A percentile compares a stretch with the other conserved stretches of the same genome.
phyloP scores from a whole-genome alignment of 2,329 filamentous ascomycete species.

The Cryoendolithus antarcticus region DNA sequence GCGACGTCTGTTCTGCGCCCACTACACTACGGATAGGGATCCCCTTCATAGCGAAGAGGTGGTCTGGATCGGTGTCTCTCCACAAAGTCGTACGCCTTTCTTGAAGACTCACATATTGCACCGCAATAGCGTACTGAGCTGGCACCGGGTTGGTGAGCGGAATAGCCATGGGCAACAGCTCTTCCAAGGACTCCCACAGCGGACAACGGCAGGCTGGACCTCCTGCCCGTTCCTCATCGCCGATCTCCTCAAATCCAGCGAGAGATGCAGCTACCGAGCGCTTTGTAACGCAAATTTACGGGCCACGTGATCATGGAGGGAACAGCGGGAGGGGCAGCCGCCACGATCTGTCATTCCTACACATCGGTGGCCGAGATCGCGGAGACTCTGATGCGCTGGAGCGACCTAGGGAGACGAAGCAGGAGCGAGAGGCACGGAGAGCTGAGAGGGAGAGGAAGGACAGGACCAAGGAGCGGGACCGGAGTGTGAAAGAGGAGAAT shows the following conservation, averaged over 20 bases:
- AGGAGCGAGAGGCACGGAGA: slow-evolving; percentile 77
- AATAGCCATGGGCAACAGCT: slow-evolving; percentile 34
- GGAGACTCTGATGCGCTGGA: slow-evolving; percentile 31
- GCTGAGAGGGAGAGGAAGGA: slow-evolving; percentile 67
- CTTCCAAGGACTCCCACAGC: slow-evolving; percentile 31
- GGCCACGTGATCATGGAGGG: slow-evolving; percentile 29
- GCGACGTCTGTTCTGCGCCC: too few species aligned
- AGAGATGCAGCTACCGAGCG: slow-evolving; percentile 13
- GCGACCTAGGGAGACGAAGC: slow-evolving; percentile 70
- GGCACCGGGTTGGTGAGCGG: too few species aligned
- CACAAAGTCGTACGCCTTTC: too few species aligned
- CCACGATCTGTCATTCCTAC: slow-evolving; percentile 46
- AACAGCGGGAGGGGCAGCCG: slow-evolving; percentile 36
- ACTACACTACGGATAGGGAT: too few species aligned
- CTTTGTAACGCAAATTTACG: slow-evolving; percentile 28
- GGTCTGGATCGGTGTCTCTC: too few species aligned
- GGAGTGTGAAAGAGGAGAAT: slow-evolving; percentile 81
- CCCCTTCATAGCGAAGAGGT: too few species aligned
- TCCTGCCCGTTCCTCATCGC: slow-evolving; percentile 15
- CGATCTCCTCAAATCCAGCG: slow-evolving; percentile 8
- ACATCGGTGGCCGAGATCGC: slow-evolving; percentile 36
- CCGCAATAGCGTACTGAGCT: too few species aligned
- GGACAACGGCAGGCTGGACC: slow-evolving; percentile 8
- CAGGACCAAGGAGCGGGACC: slow-evolving; percentile 72
- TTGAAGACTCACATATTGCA: too few species aligned